Base-by-base conservation (phyloP, 768 basidiomycete genomes). In the Arthromyces matolae region DNA sequence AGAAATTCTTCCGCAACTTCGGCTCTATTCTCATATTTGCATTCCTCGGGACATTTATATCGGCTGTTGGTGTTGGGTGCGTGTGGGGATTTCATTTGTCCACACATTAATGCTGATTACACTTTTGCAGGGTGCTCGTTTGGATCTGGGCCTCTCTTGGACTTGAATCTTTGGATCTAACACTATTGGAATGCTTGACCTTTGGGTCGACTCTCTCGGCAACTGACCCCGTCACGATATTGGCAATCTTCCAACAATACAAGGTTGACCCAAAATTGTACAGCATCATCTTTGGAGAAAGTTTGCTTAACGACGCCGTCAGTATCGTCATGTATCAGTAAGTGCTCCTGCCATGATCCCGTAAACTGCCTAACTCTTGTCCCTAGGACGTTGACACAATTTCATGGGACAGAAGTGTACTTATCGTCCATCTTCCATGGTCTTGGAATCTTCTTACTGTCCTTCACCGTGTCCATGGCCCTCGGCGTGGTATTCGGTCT, bases 271-370 rank as follows among this genome's bases (percentile, higher is more conserved):
- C 96, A 0, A 97, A 98, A 64, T 76, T 99, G 8, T 98, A 98
- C 70, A 88, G 85, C 36, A 80, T 98, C 66, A 99, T 99, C 55
- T 99, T 98, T 60, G 96, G 96, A 22, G 96, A 98, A 67, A 89
- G 86, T 67, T 76, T 99, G 49, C 71, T 99, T 50, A 99, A 99
- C 69, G 96, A 99, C 74, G 96, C 96, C 16, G 96, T 98, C 61
- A 93, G 91, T 78, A 98, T 98, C 73, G 94, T 98, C 67, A 93
- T 99, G 89, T 98, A 98, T 68, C 96, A 99, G 93, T 97, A 65
- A 76, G 93, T 87, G 51, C 35, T 29, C 34, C 34, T 38, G 42
- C 2, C 31, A 27, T 5, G 25, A 19, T 27, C 8, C 20, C 29
- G 14, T 40, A n/a, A 16, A 18, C 27, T 44, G 16, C 23, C 22